Conservation (phyloP, 176 grass and related monocot species). For the Urochloa ruziziensis region DNA sequence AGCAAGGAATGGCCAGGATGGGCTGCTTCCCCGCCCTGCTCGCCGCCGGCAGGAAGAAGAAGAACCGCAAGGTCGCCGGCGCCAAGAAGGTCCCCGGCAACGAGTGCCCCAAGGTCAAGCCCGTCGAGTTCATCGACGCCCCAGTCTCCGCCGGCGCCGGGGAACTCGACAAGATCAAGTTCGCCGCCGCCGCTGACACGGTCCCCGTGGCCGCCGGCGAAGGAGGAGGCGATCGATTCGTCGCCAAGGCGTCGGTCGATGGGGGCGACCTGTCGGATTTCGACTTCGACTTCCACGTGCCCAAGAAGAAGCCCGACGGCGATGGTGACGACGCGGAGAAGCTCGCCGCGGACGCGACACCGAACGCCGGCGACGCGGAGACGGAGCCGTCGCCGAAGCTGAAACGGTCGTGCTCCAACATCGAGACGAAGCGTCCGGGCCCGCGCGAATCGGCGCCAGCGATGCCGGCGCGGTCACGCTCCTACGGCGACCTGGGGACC, state of each 20-base stretch:
- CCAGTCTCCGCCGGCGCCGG: background rate
- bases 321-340: constrained; percentile 5
- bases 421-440: constrained; percentile 65
- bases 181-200: background rate
- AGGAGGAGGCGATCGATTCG: constrained; percentile 31
- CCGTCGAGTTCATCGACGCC: constrained; percentile 39
- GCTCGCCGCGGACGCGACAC: background rate
- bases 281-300: constrained; percentile 49
- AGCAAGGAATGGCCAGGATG: constrained; percentile 62
- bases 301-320: background rate
- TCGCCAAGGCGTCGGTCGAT: constrained; percentile 16
- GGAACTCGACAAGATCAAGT: background rate
- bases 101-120: constrained; percentile 46
- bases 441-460: constrained; percentile 17
- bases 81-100: constrained; percentile 35
- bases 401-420: constrained; percentile 94
- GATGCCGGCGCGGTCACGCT: constrained; percentile 46
- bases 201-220: constrained; percentile 26
- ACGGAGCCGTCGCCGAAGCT: constrained; percentile 41
- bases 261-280: constrained; percentile 39
- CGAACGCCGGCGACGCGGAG: constrained; percentile 3
- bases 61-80: constrained; percentile 41
- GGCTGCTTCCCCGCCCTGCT: constrained; percentile 68
- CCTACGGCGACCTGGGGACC: constrained; percentile 56
- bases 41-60: constrained; percentile 62